A percentile compares a stretch with the other conserved stretches of the same genome.
Evolutionary conservation across 768 basidiomycete species (phyloP).

Genomic region (Amanita pseudoporphyria): DNA sequence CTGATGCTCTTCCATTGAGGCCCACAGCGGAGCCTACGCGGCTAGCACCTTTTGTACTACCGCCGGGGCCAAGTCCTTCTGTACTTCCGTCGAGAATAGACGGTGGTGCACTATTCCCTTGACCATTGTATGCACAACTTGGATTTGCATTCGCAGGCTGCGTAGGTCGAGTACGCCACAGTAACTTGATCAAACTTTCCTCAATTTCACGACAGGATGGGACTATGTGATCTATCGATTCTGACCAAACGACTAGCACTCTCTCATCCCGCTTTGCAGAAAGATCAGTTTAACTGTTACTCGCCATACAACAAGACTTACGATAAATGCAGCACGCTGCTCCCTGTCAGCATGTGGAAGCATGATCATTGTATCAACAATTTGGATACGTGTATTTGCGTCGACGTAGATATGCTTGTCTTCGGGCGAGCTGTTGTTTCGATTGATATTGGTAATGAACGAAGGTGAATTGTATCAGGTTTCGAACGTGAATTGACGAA

Average conservation of each 20-base stretch:
- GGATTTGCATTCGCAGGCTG: slow-evolving; percentile 9
- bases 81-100: slow-evolving; percentile 2
- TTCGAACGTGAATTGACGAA: too few relatives aligned
- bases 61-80: neutral
- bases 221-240: slow-evolving; percentile 70
- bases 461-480: too few relatives aligned
- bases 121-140: slow-evolving; percentile 6
- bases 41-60: slow-evolving; percentile 3
- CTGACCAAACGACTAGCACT: slow-evolving; percentile 79
- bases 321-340: slow-evolving; percentile 82
- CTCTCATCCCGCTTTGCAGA: slow-evolving; percentile 62
- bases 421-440: slow-evolving; percentile 36
- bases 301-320: slow-evolving; percentile 25
- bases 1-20: neutral
- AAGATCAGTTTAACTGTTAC: neutral
- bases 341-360: slow-evolving; percentile 79
- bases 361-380: slow-evolving; percentile 68
- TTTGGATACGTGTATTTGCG: slow-evolving; percentile 76
- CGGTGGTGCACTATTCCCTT: slow-evolving; percentile 3
- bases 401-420: slow-evolving; percentile 62
- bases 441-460: too few relatives aligned
- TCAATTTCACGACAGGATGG: slow-evolving; percentile 67
- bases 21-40: slow-evolving; percentile 1
- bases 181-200: slow-evolving; percentile 68
- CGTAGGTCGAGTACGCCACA: slow-evolving; percentile 49